Evolutionary conservation across 1,284 basidiomycete genomes (phyloP).

Genomic region (Stygiomarasmius scandens): DNA sequence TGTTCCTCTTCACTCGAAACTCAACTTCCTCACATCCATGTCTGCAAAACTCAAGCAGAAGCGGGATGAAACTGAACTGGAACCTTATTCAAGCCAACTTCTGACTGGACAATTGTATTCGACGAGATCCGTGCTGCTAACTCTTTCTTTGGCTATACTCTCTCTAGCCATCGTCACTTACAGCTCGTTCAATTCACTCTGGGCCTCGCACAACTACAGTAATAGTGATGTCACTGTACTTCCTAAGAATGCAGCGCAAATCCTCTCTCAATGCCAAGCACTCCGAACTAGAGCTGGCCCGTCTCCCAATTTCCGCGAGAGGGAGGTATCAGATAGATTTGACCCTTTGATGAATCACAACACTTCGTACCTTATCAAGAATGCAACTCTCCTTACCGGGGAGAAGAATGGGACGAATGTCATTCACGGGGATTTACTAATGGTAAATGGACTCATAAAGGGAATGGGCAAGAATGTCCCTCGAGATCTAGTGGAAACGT

Average conservation of each 20-base stretch:
- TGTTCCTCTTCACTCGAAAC: not conserved
- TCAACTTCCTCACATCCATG: conserved; percentile 1
- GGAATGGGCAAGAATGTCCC: conserved; percentile 54
- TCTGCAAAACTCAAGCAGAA: not conserved
- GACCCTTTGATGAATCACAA: conserved; percentile 61
- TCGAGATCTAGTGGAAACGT: conserved; percentile 34
- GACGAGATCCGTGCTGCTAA: not conserved
- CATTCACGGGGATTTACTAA: conserved; percentile 59
- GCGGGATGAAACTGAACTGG: not conserved
- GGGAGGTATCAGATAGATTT: conserved; percentile 72
- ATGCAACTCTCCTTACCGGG: conserved; percentile 83
- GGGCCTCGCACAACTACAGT: not conserved
- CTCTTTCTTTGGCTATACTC: conserved; percentile 2
- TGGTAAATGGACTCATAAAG: conserved; percentile 62
- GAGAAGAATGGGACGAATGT: conserved; percentile 63
- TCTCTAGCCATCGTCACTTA: conserved; percentile 8
- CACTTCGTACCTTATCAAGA: conserved; percentile 61
- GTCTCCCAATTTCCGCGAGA: conserved; percentile 49
- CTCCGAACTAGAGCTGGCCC: conserved; percentile 49
- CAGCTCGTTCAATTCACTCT: not conserved
- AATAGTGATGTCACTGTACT: conserved; percentile 4
- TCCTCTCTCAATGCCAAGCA: conserved; percentile 46
- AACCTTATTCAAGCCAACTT: not conserved
- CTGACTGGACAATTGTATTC: not conserved
- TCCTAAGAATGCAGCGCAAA: conserved; percentile 29